Evolutionary conservation across 768 basidiomycete species (phyloP), one percentile per base, ranked within the genome.

Genomic region (Jaapia argillacea): DNA sequence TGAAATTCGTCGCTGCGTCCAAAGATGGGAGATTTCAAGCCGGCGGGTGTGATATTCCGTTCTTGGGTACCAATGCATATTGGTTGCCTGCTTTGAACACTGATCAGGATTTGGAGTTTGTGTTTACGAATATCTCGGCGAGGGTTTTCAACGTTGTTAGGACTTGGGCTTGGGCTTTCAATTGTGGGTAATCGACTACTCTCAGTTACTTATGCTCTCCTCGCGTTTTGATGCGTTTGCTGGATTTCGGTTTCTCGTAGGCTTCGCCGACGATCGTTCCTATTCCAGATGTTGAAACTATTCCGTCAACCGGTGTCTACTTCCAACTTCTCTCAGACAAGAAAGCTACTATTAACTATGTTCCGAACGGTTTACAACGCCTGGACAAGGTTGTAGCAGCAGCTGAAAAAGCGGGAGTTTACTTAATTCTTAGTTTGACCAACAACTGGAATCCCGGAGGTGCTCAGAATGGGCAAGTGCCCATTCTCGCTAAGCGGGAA

Each of bases 151-250:
- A 66, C 35, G 77, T 77, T 16, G 71, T 82, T 27, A 68, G 80
- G 27, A 64, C 75, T 3, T 84, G 81, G 81, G 81, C 71, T n/a
- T 83, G n/a, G n/a, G n/a, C n/a, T n/a, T n/a, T n/a, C n/a, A n/a
- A n/a, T n/a, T n/a, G n/a, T n/a, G n/a, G n/a, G n/a, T n/a, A n/a
- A n/a, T n/a, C n/a, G n/a, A n/a, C n/a, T n/a, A n/a, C n/a, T n/a
- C n/a, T 83, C 57, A 82, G 82, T 60, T 79, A 77, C 71, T 23
- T 20, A 54, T n/a, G n/a, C n/a, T n/a, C n/a, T n/a, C n/a, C n/a
- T n/a, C n/a, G n/a, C n/a, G n/a, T n/a, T n/a, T n/a, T n/a, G n/a
- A n/a, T n/a, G n/a, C n/a, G n/a, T n/a, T n/a, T n/a, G n/a, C n/a
- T n/a, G n/a, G n/a, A n/a, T n/a, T n/a, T n/a, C n/a, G n/a, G n/a